These are phyloP conservation scores for Kregervanrija fluxuum DNA, from an alignment of 805 yeast species.

Conservation along the genomic window DNA sequence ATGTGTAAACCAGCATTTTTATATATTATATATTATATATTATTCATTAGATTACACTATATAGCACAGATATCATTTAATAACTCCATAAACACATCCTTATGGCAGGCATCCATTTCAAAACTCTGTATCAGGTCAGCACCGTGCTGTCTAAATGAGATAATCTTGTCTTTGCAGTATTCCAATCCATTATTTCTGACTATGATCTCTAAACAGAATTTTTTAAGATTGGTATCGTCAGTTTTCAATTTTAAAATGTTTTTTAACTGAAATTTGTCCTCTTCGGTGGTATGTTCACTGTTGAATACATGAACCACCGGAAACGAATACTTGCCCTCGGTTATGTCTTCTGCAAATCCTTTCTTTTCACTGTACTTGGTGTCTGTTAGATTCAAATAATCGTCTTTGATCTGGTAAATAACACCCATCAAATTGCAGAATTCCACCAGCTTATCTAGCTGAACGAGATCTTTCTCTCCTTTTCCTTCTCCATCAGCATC, in stretches of 20 bases:
- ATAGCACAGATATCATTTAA: too few species aligned
- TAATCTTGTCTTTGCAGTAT: conserved; percentile 29
- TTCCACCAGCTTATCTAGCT: conserved; percentile 33
- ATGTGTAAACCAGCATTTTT: too few species aligned
- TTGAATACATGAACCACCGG: conserved; percentile 69
- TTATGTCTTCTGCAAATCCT: conserved; percentile 79
- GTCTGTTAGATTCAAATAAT: conserved; percentile 61
- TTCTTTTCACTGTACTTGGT: conserved; percentile 47
- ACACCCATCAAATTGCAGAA: conserved; percentile 75
- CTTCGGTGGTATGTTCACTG: conserved; percentile 17
- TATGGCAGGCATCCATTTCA: too few species aligned
- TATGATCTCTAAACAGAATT: conserved; percentile 43
- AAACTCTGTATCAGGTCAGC: too few species aligned
- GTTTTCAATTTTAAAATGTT: conserved; percentile 50
- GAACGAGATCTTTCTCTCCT: conserved; percentile 5
- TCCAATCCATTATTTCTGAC: conserved; percentile 33
- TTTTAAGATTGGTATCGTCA: conserved; percentile 40
- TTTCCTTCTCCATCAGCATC: conserved; percentile 2
- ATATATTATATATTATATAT: too few species aligned
- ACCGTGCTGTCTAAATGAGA: too few species aligned
- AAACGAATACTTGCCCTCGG: conserved; percentile 84
- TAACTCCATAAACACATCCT: too few species aligned
- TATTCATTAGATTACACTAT: too few species aligned
- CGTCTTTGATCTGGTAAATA: conserved; percentile 81
- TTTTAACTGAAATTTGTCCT: conserved; percentile 32